Base-by-base conservation (phyloP, 345 rosid species). In the Atalantia buxifolia region DNA sequence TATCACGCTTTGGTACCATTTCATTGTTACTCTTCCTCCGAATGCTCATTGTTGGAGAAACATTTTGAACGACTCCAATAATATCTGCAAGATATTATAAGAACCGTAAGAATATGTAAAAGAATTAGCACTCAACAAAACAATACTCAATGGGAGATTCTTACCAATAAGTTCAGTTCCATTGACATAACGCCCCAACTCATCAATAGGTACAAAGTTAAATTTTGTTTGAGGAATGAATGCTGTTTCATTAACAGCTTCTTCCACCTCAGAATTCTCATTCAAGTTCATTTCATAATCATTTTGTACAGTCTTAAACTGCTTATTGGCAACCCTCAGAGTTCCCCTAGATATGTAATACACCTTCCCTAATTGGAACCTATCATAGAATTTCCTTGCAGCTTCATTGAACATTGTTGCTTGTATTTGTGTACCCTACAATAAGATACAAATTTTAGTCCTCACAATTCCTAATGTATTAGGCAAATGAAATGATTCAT, bases 401-500 rank as follows among this genome's bases (percentile, higher is more conserved):
- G 98, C 98, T 56, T 89, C 98, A 61, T 95, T 95, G 68, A 95
- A 95, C 99, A 95, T 95, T 0, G 99, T 92, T 3, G 98, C 97
- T 85, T 92, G 98, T 74, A 95, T 95, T 76, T 95, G 98, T 9
- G 98, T 93, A 74, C 99, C 98, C 97, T 95, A 62, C 25, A 82
- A 2, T 16, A 77, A 60, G 24, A 27, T 73, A 36, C 16, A 4
- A 72, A 63, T 19, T 63, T 24, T 64, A 6, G 2, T 21, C 18
- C 33, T 28, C 5, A 13, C 28, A 64, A 22, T 19, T 50, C 12
- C 28, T 21, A 45, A 42, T 4, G 30, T 7, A 19, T n/a, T 6
- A 50, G 55, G 30, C 12, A 30, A 10, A 45, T 27, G n/a, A 75
- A 27, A 8, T 4, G 21, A 35, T 10, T 16, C 67, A 33, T 8